Evolutionary conservation across 2,329 filamentous ascomycete species (phyloP).

Genomic region (Clathrospora elynae): DNA sequence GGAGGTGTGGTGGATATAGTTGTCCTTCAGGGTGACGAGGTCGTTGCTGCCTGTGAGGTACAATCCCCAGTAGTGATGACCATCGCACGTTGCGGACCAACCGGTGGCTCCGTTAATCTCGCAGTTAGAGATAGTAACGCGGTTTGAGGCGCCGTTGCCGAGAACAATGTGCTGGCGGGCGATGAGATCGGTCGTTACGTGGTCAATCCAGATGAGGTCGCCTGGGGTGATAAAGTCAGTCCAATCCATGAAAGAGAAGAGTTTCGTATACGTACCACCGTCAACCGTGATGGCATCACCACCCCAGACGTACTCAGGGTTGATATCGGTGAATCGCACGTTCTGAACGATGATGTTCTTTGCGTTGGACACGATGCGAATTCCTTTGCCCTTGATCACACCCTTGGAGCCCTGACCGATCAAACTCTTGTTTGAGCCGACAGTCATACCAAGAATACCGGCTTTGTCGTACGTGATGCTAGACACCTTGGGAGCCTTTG

Average conservation of each 20-base stretch:
- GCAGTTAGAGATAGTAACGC: slow-evolving; percentile 65
- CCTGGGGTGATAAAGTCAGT: slow-evolving; percentile 6
- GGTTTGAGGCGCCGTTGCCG: slow-evolving; percentile 59
- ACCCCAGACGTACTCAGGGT: slow-evolving; percentile 46
- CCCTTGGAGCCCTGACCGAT: slow-evolving; percentile 59
- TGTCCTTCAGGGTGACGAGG: slow-evolving; percentile 63
- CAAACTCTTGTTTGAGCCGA: slow-evolving; percentile 63
- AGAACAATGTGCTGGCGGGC: slow-evolving; percentile 66
- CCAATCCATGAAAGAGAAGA: not conserved
- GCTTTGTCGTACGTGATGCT: slow-evolving; percentile 58
- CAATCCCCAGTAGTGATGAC: slow-evolving; percentile 64
- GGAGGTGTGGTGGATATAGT: slow-evolving; percentile 65
- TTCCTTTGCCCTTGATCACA: slow-evolving; percentile 63
- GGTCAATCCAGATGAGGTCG: slow-evolving; percentile 36
- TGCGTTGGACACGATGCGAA: slow-evolving; percentile 50
- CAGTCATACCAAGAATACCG: slow-evolving; percentile 56
- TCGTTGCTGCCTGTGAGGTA: slow-evolving; percentile 64
- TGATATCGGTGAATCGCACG: slow-evolving; percentile 52
- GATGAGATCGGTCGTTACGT: slow-evolving; percentile 59
- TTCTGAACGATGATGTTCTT: slow-evolving; percentile 61
- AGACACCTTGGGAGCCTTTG: slow-evolving; percentile 54
- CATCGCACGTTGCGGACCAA: slow-evolving; percentile 64
- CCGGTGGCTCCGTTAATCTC: slow-evolving; percentile 61
- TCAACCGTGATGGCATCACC: slow-evolving; percentile 44
- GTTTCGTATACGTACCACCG: slow-evolving; percentile 30